These are phyloP conservation scores for Vitellaria paradoxa DNA, from an alignment of 179 eudicot genomes.

Conservation along the genomic window DNA sequence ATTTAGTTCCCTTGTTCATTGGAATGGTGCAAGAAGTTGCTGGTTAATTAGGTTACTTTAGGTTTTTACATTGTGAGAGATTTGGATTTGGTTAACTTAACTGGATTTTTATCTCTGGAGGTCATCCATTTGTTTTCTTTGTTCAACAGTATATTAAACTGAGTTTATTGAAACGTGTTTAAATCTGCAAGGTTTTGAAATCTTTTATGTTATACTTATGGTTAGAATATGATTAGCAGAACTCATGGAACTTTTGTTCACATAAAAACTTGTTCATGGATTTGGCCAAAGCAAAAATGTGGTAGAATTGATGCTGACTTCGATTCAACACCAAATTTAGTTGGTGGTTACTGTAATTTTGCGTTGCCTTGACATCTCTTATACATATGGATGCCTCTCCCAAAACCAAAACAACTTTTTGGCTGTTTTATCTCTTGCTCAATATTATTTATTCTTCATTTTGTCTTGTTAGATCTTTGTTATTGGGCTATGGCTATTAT, in stretches of 20 bases:
- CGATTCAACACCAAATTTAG: neutral
- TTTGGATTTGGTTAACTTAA: neutral
- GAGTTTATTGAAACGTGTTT: neutral
- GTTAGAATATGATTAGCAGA: neutral
- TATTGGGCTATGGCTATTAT: neutral
- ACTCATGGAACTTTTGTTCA: neutral
- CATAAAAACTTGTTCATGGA: neutral
- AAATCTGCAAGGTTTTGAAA: too few relatives aligned
- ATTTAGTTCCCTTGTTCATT: too few relatives aligned
- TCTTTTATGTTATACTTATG: neutral
- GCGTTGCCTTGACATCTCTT: neutral
- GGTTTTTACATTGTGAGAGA: neutral
- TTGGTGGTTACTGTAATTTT: neutral
- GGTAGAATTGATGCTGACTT: neutral
- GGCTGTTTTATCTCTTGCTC: neutral
- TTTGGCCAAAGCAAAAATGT: neutral
- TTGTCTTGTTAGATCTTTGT: neutral
- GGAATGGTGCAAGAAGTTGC: neutral
- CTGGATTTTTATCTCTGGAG: neutral
- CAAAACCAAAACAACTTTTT: neutral
- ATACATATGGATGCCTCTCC: neutral
- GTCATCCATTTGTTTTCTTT: neutral
- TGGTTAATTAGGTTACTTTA: neutral
- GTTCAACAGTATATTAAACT: neutral
- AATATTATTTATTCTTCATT: neutral